Percentiles rank a stretch among this genome's conserved stretches.
Evolutionary conservation across 768 basidiomycete genomes (phyloP).

Genomic region (Podaxis rugospora): DNA sequence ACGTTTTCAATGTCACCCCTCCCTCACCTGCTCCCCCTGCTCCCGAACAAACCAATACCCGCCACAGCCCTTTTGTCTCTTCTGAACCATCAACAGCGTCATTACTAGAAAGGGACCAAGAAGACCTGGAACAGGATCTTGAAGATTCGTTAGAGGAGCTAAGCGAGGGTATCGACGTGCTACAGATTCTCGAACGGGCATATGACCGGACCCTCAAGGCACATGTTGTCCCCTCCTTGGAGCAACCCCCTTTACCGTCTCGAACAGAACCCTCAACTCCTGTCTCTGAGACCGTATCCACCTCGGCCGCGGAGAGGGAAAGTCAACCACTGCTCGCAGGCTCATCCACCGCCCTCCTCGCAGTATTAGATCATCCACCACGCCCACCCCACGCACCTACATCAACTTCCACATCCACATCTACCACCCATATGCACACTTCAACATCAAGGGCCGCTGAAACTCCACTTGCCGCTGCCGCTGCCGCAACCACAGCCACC

Average conservation of each 20-base stretch:
- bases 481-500: background rate
- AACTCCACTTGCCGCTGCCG: constrained; percentile 1
- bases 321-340: constrained; percentile 46
- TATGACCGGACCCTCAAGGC: constrained; percentile 63
- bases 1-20: constrained; percentile 4
- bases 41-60: background rate
- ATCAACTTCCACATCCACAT: background rate
- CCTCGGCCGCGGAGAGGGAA: constrained; percentile 8
- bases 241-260: constrained; percentile 4
- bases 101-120: constrained; percentile 5
- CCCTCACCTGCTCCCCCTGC: constrained; percentile 13
- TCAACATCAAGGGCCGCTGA: background rate
- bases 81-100: constrained; percentile 6
- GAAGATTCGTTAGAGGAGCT: constrained; percentile 53
- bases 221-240: constrained; percentile 39
- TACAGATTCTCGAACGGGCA: constrained; percentile 65
- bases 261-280: constrained; percentile 13
- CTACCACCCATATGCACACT: background rate
- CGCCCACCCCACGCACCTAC: constrained; percentile 2
- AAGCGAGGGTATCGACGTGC: constrained; percentile 64
- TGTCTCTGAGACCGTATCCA: constrained; percentile 19
- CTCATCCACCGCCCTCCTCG: constrained; percentile 66
- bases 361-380: constrained; percentile 48
- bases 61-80: too few relatives aligned
- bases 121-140: constrained; percentile 22